Evolutionary conservation across 1,284 basidiomycete genomes (phyloP).

Genomic region (Apiotrichum domesticum): DNA sequence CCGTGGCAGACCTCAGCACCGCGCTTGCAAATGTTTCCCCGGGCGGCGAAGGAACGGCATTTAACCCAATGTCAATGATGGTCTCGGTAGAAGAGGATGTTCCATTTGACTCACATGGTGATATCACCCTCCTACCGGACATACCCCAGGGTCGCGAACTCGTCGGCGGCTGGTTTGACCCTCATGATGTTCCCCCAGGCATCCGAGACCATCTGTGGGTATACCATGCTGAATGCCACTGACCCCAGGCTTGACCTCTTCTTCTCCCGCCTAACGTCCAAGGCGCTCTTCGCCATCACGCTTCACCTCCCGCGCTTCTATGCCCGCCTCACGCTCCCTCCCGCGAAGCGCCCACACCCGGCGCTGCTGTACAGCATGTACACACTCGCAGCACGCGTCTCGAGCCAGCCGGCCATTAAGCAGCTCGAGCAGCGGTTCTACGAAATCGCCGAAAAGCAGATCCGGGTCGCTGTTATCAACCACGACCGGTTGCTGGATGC

Average conservation of each 20-base stretch:
- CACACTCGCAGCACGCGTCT: conserved; percentile 21
- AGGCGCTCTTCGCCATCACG: conserved; percentile 4
- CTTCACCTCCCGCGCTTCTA: conserved; percentile 26
- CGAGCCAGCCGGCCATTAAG: conserved; percentile 24
- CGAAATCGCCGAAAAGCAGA: conserved; percentile 29
- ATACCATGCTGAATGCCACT: background rate
- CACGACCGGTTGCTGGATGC: conserved; percentile 31
- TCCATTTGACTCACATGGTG: conserved; percentile 6
- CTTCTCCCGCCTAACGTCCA: conserved; percentile 13
- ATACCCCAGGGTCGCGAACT: conserved; percentile 18
- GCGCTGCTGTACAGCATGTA: conserved; percentile 27
- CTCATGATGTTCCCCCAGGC: conserved; percentile 27
- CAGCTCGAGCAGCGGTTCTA: conserved; percentile 29
- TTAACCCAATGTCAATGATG: background rate
- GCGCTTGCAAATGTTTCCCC: conserved; percentile 3
- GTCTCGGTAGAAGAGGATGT: background rate
- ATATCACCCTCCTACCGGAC: conserved; percentile 9
- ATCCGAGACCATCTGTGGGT: conserved; percentile 33
- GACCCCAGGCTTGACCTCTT: conserved; percentile 21
- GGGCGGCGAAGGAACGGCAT: too few species aligned
- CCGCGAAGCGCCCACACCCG: conserved; percentile 25
- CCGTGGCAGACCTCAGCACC: conserved; percentile 13
- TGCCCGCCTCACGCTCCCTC: conserved; percentile 22
- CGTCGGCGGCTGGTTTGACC: conserved; percentile 34
- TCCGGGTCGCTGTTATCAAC: conserved; percentile 21